These are phyloP conservation scores for Penstemon barbatus DNA, from an alignment of 257 asterid species.

Conservation along the genomic window DNA sequence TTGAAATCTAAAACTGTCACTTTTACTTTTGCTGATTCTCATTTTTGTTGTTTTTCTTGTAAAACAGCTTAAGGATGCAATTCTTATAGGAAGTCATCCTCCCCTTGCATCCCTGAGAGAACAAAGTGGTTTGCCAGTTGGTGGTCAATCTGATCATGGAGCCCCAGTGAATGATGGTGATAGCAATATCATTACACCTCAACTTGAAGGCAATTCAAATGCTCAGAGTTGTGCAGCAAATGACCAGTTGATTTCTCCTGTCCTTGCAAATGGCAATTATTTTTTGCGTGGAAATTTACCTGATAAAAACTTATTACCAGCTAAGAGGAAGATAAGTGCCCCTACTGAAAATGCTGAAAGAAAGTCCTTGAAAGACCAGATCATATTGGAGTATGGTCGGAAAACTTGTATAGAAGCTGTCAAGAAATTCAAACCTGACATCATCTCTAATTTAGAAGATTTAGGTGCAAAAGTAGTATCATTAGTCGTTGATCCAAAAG, in stretches of 20 bases:
- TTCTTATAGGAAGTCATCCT: conserved; percentile 45
- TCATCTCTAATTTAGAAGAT: conserved; percentile 20
- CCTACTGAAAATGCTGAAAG: conserved; percentile 29
- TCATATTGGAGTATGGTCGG: conserved; percentile 26
- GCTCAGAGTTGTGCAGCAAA: conserved; percentile 22
- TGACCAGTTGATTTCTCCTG: conserved; percentile 19
- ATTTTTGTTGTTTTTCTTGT: conserved; percentile 21
- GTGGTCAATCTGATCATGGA: conserved; percentile 31
- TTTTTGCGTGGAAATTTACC: conserved; percentile 31
- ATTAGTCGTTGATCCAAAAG: conserved; percentile 11
- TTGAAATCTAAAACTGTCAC: background rate
- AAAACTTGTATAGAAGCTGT: conserved; percentile 29
- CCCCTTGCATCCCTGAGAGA: conserved; percentile 50
- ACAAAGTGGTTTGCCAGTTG: conserved; percentile 48
- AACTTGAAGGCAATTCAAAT: conserved; percentile 19
- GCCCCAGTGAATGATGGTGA: conserved; percentile 23
- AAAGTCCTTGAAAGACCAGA: conserved; percentile 29
- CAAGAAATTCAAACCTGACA: conserved; percentile 47
- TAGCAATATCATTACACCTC: conserved; percentile 22
- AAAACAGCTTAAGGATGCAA: conserved; percentile 57
- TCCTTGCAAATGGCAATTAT: conserved; percentile 25
- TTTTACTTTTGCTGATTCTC: conserved; percentile 15
- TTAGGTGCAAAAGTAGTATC: conserved; percentile 22
- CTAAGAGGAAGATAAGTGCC: conserved; percentile 36
- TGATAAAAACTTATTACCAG: conserved; percentile 33